Conservation (phyloP, 1,284 basidiomycete genomes). For the Ceratobasidium sp. region DNA sequence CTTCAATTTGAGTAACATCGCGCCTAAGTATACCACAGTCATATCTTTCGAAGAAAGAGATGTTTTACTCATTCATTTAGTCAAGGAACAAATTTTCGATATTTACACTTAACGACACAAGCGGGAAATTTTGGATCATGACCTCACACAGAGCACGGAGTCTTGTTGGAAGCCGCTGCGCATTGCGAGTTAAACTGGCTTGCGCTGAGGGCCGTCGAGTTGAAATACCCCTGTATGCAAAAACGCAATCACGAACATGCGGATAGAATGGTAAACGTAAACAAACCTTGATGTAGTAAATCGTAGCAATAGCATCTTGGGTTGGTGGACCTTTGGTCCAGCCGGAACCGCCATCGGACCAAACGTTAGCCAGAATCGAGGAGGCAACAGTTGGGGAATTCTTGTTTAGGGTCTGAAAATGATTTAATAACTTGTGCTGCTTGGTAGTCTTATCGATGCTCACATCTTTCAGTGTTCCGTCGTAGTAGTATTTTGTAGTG, state of each 20-base stretch:
- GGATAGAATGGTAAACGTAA: no score
- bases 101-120: no score
- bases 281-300: conserved; percentile 43
- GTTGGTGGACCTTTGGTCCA: conserved; percentile 43
- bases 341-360: conserved; percentile 30
- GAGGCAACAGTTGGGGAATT: conserved; percentile 40
- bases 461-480: conserved; percentile 34
- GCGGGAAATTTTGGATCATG: background rate
- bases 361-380: conserved; percentile 26
- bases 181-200: conserved; percentile 41
- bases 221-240: no score
- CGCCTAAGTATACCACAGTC: no score
- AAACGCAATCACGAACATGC: no score
- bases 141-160: conserved; percentile 41
- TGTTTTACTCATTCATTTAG: no score
- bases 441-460: background rate
- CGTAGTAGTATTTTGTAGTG: conserved; percentile 37
- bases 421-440: background rate
- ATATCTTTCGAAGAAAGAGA: no score
- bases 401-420: conserved; percentile 39
- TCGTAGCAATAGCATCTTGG: conserved; percentile 42
- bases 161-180: conserved; percentile 39
- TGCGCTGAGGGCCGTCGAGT: no score
- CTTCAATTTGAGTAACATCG: no score
- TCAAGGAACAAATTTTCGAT: no score